phyloP scores from a whole-genome alignment of 1,284 basidiomycete species.

The Rhodotorula sp. region DNA sequence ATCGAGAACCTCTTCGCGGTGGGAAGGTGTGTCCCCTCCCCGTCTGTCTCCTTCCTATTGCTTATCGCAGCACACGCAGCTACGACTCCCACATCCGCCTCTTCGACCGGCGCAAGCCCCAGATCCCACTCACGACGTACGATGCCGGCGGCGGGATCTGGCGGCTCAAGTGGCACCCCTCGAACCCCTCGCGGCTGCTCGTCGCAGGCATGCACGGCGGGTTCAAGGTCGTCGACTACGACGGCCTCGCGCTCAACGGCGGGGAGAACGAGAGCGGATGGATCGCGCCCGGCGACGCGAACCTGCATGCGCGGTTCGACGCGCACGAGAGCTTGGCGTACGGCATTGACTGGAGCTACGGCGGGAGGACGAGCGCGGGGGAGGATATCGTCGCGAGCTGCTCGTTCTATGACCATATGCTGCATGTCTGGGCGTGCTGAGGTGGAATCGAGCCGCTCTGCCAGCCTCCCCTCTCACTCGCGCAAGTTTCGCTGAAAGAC shows the following conservation, averaged over 20 bases:
- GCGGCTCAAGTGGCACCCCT: conserved; percentile 95
- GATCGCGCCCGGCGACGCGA: conserved; percentile 36
- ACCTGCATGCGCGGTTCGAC: conserved; percentile 67
- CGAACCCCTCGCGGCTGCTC: conserved; percentile 65
- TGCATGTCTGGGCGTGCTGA: conserved; percentile 70
- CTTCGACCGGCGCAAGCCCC: conserved; percentile 77
- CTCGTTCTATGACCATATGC: conserved; percentile 90
- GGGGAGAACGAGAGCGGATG: conserved; percentile 34
- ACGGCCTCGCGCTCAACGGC: conserved; percentile 17
- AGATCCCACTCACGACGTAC: conserved; percentile 62
- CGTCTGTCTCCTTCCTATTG: not conserved
- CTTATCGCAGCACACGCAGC: conserved; percentile 54
- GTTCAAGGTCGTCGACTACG: conserved; percentile 74
- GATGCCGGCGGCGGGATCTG: conserved; percentile 90
- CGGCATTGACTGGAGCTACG: conserved; percentile 82
- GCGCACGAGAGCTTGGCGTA: conserved; percentile 85
- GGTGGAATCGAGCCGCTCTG: not conserved
- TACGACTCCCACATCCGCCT: conserved; percentile 82
- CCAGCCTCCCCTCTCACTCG: not conserved
- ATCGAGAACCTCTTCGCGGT: conserved; percentile 82
- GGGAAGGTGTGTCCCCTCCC: conserved; percentile 66
- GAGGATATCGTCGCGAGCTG: conserved; percentile 76
- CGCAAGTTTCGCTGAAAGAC: not conserved
- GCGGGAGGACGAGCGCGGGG: conserved; percentile 44
- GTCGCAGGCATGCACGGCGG: conserved; percentile 97